phyloP scores from a whole-genome alignment of 1,284 basidiomycete species.

The Sphagnurus paluster region DNA sequence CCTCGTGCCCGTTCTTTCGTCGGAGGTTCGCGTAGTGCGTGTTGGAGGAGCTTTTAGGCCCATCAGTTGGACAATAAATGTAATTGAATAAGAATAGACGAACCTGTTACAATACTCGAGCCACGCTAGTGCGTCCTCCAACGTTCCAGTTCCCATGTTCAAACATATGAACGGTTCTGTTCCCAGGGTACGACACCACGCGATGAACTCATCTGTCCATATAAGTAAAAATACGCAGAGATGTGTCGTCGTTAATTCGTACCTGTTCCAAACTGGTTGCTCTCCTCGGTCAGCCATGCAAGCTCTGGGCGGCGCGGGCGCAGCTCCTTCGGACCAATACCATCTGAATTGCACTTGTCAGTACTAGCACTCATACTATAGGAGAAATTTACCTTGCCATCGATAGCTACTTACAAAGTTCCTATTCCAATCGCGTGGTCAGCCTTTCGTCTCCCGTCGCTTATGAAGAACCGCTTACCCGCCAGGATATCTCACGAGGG shows the following conservation, averaged over 20 bases:
- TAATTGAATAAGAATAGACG: slow-evolving; percentile 1
- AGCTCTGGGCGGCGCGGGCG: slow-evolving; percentile 60
- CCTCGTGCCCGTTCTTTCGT: slow-evolving; percentile 56
- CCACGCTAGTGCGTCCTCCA: slow-evolving; percentile 66
- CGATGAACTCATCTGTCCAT: slow-evolving; percentile 39
- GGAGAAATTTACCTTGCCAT: slow-evolving; percentile 49
- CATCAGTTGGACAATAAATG: background rate
- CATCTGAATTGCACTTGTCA: slow-evolving; percentile 34
- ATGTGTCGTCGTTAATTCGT: background rate
- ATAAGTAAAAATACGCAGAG: background rate
- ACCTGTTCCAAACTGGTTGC: slow-evolving; percentile 65
- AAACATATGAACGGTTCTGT: slow-evolving; percentile 64
- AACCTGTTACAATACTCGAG: slow-evolving; percentile 66
- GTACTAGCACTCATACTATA: background rate
- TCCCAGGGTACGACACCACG: slow-evolving; percentile 47
- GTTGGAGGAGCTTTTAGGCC: slow-evolving; percentile 27
- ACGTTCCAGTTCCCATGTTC: slow-evolving; percentile 67
- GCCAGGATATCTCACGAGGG: slow-evolving; percentile 62
- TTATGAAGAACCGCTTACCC: slow-evolving; percentile 30
- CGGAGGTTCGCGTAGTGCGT: slow-evolving; percentile 64
- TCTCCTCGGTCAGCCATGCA: slow-evolving; percentile 67
- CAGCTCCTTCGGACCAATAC: slow-evolving; percentile 53
- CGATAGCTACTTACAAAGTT: slow-evolving; percentile 64
- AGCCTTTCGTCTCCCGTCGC: background rate
- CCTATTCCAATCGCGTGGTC: slow-evolving; percentile 22